Evolutionary conservation across 129 eudicot species (phyloP).

Genomic region (Helichrysum umbraculigerum): DNA sequence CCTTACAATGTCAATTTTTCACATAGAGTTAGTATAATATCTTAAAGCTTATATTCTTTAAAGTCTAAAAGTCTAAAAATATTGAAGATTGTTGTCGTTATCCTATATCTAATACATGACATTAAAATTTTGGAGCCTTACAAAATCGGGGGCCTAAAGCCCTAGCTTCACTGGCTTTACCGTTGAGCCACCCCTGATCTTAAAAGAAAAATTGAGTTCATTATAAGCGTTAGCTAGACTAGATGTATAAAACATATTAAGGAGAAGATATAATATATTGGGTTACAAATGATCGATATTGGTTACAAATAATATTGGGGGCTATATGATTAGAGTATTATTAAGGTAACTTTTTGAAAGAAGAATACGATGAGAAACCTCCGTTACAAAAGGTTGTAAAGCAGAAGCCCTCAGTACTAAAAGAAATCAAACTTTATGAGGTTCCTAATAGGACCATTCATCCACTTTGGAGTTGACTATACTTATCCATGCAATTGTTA

Average conservation of each 20-base stretch:
- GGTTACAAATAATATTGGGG: slow-evolving; percentile 20
- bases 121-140: no score
- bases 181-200: no score
- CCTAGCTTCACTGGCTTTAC: no score
- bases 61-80: no score
- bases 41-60: no score
- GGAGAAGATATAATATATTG: slow-evolving; percentile 1
- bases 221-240: background rate
- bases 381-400: slow-evolving; percentile 33
- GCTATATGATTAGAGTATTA: background rate
- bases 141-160: no score
- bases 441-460: slow-evolving; percentile 46
- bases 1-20: no score
- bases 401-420: slow-evolving; percentile 24
- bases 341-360: slow-evolving; percentile 8
- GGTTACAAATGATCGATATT: slow-evolving; percentile 8
- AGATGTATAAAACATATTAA: background rate
- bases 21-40: no score
- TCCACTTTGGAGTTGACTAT: slow-evolving; percentile 47
- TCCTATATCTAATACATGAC: no score
- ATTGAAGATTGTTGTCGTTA: no score
- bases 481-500: slow-evolving; percentile 17
- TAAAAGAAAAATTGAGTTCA: background rate
- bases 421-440: slow-evolving; percentile 27
- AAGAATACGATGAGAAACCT: slow-evolving; percentile 14